Conservation (phyloP, 2,329 filamentous ascomycete genomes). For the Fusarium mexicanum region DNA sequence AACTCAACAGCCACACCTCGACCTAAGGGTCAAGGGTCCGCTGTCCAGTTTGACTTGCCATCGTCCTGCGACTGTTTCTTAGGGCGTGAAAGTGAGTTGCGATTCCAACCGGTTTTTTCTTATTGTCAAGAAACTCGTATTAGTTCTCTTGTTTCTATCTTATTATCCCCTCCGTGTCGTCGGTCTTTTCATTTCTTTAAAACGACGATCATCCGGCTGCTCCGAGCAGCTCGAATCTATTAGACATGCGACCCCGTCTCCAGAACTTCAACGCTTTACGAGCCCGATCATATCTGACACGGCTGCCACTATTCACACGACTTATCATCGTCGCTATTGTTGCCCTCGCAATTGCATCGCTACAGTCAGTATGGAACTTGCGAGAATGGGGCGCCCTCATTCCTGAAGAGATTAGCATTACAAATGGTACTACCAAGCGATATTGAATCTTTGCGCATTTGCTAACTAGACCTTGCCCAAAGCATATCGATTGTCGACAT, state of each 20-base stretch:
- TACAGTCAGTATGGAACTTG: slow-evolving; percentile 77
- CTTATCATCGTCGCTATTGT: slow-evolving; percentile 73
- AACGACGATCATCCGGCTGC: slow-evolving; percentile 35
- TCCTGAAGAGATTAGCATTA: slow-evolving; percentile 77
- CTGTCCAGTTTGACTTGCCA: slow-evolving; percentile 37
- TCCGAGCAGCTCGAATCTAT: slow-evolving; percentile 37
- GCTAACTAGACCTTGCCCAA: slow-evolving; percentile 5
- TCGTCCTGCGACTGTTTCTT: slow-evolving; percentile 19
- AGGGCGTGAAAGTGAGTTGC: slow-evolving; percentile 25
- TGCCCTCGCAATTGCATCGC: slow-evolving; percentile 68
- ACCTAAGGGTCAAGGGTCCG: slow-evolving; percentile 13
- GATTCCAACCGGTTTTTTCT: slow-evolving; percentile 12
- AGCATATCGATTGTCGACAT: slow-evolving; percentile 96
- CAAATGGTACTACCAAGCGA: slow-evolving; percentile 65
- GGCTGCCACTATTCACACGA: slow-evolving; percentile 89
- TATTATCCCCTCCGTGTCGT: not conserved
- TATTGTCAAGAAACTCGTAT: not conserved
- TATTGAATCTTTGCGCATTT: not conserved
- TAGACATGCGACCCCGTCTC: slow-evolving; percentile 47
- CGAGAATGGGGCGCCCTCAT: slow-evolving; percentile 81
- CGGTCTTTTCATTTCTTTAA: not conserved
- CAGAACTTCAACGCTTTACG: slow-evolving; percentile 73
- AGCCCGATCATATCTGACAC: slow-evolving; percentile 81
- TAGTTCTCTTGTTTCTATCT: not conserved
- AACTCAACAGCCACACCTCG: slow-evolving; percentile 19